Base-by-base conservation (phyloP, 768 basidiomycete species). In the Boletus sensibilis region DNA sequence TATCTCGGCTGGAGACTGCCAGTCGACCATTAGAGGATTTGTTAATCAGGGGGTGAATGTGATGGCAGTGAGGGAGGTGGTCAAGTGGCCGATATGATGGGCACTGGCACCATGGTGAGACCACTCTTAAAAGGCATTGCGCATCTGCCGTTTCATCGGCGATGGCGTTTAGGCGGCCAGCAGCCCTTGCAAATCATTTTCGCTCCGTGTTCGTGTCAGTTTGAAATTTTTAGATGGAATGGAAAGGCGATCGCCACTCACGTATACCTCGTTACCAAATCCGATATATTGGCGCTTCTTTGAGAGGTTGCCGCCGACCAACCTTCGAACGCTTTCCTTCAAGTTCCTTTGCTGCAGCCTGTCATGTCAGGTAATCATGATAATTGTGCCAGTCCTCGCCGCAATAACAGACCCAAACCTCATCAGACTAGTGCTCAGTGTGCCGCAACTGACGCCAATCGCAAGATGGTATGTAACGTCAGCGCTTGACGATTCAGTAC, bases 1-100 rank as follows among this genome's bases (percentile, higher is more conserved):
- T 37, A 86, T 63, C 68, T 82, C 82, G 3, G 65, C 68, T 31
- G 64, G 63, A 12, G 84, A 82, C 54, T 73, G 72, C 85, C 85
- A 86, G 65, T 85, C 73, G 57, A 81, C 80, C 85, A 86, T 86
- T 39, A 18, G 31, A 33, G 31, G 31, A 11, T 31, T 23, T 33
- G 53, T 21, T 48, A 46, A 53, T 52, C 56, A 55, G 41, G 45
- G 64, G 27, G 37, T 4, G 20, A n/a, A 46, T 46, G 48, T 40
- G 45, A 52, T 18, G 45, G 41, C 21, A 34, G 40, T 4, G 51
- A 41, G 35, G 52, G 23, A 39, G 54, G 16, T 9, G 21, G 38
- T 33, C 44, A 43, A 49, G 52, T n/a, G 31, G 43, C 42, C 27
- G 42, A 37, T 50, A 35, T n/a, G 52, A 39, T 10, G 50, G 35